Percentiles rank a stretch among this genome's conserved stretches.
These are phyloP conservation scores for Solanum paucissectum DNA, from an alignment of 257 asterid species.

Conservation along the genomic window DNA sequence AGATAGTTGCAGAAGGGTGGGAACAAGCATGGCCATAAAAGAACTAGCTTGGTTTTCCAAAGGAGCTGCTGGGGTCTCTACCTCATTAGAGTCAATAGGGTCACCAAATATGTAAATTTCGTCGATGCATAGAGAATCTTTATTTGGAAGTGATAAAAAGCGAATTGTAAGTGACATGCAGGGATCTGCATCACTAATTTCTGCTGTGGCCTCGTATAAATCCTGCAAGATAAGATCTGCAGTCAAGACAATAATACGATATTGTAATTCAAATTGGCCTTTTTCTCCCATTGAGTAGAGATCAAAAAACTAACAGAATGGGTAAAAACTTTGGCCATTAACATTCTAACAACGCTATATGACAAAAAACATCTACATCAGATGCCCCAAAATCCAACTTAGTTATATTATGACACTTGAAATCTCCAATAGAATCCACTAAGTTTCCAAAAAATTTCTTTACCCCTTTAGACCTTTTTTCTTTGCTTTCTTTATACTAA, in stretches of 20 bases:
- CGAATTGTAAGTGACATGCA: constrained; percentile 66
- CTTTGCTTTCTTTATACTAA: not conserved
- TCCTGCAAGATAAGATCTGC: constrained; percentile 35
- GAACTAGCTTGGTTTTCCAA: constrained; percentile 43
- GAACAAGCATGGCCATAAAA: constrained; percentile 83
- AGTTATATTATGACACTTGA: not conserved
- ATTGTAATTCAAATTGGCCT: not conserved
- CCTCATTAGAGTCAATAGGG: constrained; percentile 36
- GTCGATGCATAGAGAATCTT: constrained; percentile 44
- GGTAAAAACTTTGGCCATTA: not conserved
- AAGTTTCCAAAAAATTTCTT: not conserved
- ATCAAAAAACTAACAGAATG: not conserved
- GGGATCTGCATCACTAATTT: constrained; percentile 69
- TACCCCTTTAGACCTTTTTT: not conserved
- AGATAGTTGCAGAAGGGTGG: constrained; percentile 70
- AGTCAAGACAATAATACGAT: not conserved
- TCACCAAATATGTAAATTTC: constrained; percentile 68
- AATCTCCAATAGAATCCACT: not conserved
- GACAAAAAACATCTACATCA: not conserved
- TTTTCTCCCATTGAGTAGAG: constrained; percentile 17
- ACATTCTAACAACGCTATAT: not conserved
- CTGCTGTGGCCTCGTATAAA: constrained; percentile 87
- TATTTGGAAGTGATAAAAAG: constrained; percentile 76
- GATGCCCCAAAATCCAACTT: not conserved
- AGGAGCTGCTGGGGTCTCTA: constrained; percentile 32